Conservation (phyloP, 192 early-diverging fungal genomes). For the Dissophora globulifera region DNA sequence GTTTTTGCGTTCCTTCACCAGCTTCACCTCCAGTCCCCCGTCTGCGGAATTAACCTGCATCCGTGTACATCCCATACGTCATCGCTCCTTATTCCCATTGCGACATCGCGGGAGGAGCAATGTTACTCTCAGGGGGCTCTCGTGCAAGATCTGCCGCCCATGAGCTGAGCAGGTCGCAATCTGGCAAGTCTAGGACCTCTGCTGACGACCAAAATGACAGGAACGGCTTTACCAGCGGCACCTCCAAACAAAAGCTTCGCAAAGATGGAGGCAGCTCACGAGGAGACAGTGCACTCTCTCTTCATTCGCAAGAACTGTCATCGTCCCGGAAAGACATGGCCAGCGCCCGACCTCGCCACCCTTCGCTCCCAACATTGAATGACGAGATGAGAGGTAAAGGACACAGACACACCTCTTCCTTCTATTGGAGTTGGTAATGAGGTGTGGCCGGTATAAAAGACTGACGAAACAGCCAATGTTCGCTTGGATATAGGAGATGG, state of each 20-base stretch:
- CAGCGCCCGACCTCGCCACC: background rate
- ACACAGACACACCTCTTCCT: background rate
- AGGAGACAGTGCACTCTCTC: too few relatives aligned
- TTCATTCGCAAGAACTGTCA: background rate
- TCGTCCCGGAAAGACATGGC: too few relatives aligned
- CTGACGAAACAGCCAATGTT: too few relatives aligned
- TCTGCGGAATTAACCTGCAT: background rate
- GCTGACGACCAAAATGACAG: too few relatives aligned
- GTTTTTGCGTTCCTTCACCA: too few relatives aligned
- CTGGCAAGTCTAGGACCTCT: background rate
- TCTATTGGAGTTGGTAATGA: too few relatives aligned
- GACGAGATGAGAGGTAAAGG: slow-evolving; percentile 9
- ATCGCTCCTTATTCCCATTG: too few relatives aligned
- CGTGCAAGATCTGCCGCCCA: background rate
- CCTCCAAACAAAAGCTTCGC: too few relatives aligned
- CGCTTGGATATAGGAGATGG: too few relatives aligned
- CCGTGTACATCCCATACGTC: background rate
- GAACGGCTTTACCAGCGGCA: too few relatives aligned
- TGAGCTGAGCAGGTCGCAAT: background rate
- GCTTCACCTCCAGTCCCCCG: background rate
- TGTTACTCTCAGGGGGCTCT: slow-evolving; percentile 3
- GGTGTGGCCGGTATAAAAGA: too few relatives aligned
- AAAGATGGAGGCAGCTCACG: too few relatives aligned
- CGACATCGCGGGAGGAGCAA: background rate
- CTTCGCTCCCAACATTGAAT: slow-evolving; percentile 9